Percentiles rank a stretch among this genome's conserved stretches.
Evolutionary conservation across 1,284 basidiomycete genomes (phyloP).

Genomic region (Tilletia indica): DNA sequence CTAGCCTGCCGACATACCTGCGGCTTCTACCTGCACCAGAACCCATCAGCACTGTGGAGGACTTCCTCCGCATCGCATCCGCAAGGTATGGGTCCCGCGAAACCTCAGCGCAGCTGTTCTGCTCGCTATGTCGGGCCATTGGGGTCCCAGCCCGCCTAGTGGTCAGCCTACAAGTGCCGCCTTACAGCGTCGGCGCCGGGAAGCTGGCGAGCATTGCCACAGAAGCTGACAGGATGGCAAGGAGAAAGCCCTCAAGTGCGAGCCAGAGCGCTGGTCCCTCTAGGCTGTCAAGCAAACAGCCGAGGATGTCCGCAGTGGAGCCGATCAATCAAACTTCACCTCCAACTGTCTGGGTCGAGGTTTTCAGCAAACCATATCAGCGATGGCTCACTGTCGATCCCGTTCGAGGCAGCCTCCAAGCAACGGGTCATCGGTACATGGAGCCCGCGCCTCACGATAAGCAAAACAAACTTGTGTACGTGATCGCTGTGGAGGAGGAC

Average conservation of each 20-base stretch:
- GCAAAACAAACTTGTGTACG: constrained; percentile 87
- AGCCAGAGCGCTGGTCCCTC: not conserved
- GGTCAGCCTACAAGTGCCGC: constrained; percentile 83
- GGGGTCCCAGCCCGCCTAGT: constrained; percentile 85
- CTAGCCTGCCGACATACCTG: constrained; percentile 43
- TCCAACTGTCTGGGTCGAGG: constrained; percentile 95
- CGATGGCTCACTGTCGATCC: constrained; percentile 93
- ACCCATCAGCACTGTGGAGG: constrained; percentile 71
- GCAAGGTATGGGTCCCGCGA: constrained; percentile 80
- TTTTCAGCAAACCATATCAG: constrained; percentile 86
- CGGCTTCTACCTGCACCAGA: constrained; percentile 64
- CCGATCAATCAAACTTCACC: constrained; percentile 59
- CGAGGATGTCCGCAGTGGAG: constrained; percentile 44
- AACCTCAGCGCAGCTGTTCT: constrained; percentile 85
- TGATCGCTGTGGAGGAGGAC: constrained; percentile 86
- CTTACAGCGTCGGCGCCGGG: constrained; percentile 65
- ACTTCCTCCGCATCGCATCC: constrained; percentile 82
- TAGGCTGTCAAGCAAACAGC: constrained; percentile 16
- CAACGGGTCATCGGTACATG: constrained; percentile 61
- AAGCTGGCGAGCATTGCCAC: constrained; percentile 46
- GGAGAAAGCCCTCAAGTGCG: not conserved
- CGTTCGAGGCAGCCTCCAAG: constrained; percentile 61
- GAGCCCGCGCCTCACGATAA: constrained; percentile 68
- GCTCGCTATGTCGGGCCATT: constrained; percentile 79
- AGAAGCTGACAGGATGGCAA: constrained; percentile 24